Evolutionary conservation across 192 early-diverging fungal species (phyloP), one percentile per base, ranked within the genome.

Genomic region (Globomyces pollinis-pini): DNA sequence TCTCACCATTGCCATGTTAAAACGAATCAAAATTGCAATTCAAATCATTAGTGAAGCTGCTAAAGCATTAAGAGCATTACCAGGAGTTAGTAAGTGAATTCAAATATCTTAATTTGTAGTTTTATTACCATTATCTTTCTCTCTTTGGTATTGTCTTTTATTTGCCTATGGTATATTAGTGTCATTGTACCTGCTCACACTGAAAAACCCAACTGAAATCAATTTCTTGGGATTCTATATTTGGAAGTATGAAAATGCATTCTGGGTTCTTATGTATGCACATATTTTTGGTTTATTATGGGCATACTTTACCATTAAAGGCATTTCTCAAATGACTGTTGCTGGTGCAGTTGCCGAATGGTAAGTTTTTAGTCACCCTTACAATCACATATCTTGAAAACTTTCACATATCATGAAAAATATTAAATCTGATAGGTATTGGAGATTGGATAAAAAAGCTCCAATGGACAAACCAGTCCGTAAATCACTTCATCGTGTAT

Each of bases 281-380:
- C n/a, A n/a, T n/a, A n/a, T n/a, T n/a, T n/a, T n/a, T 57, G 79
- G 79, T 9, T 79, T 74, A 63, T 55, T 81, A 28, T 81, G 79
- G 79, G 50, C 32, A 6, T 71, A 61, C 61, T 61, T 56, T 41
- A 74, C 65, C 38, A 23, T 81, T 11, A 39, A 67, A 44, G 79
- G 69, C 21, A 45, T 79, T 54, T 67, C 65, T 29, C 71, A 74
- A 41, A 32, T 60, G 15, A 69, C 72, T 2, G 47, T 81, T 11
- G 68, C 74, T 34, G 79, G 79, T 24, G 66, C 74, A 1, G 59
- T 77, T 57, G 79, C 74, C 26, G 36, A 43, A 16, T 79, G 65
- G 49, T n/a, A n/a, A n/a, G n/a, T n/a, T n/a, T n/a, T n/a, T n/a
- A n/a, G n/a, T n/a, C n/a, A n/a, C n/a, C n/a, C n/a, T n/a, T n/a